These are phyloP conservation scores for Eimeria acervulina DNA, from an alignment of 169 alveolate genomes.

Conservation along the genomic window DNA sequence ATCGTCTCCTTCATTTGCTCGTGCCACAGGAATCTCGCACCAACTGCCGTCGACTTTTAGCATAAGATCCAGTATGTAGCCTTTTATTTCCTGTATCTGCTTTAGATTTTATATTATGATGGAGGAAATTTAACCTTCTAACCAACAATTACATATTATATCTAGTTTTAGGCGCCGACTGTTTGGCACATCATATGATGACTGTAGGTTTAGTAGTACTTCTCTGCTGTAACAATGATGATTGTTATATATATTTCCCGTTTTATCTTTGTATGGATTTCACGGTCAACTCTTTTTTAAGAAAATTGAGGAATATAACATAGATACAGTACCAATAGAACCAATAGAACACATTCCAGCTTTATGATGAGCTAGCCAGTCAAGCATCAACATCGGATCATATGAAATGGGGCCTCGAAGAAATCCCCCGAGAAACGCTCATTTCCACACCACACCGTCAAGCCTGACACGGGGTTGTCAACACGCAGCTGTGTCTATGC, in stretches of 20 bases:
- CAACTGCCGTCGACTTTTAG: too few relatives aligned
- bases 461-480: not conserved
- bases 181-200: too few relatives aligned
- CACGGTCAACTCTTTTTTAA: not conserved
- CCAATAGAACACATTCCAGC: not conserved
- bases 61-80: too few relatives aligned
- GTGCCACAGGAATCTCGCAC: too few relatives aligned
- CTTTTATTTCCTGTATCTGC: too few relatives aligned
- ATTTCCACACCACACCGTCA: not conserved
- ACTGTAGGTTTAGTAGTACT: too few relatives aligned
- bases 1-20: too few relatives aligned
- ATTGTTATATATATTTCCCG: not conserved
- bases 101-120: too few relatives aligned
- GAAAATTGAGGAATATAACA: not conserved
- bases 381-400: constrained; percentile 91
- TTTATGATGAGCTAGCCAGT: constrained; percentile 87
- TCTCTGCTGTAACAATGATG: too few relatives aligned
- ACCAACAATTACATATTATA: too few relatives aligned
- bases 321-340: constrained; percentile 7
- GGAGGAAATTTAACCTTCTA: too few relatives aligned
- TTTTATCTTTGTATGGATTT: constrained; percentile 10
- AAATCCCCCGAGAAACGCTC: not conserved
- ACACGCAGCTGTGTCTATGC: not conserved
- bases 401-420: constrained; percentile 83
- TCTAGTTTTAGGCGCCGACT: too few relatives aligned